Evolutionary conservation across 2,329 filamentous ascomycete species (phyloP).

Genomic region (Colletotrichum endophyticum): DNA sequence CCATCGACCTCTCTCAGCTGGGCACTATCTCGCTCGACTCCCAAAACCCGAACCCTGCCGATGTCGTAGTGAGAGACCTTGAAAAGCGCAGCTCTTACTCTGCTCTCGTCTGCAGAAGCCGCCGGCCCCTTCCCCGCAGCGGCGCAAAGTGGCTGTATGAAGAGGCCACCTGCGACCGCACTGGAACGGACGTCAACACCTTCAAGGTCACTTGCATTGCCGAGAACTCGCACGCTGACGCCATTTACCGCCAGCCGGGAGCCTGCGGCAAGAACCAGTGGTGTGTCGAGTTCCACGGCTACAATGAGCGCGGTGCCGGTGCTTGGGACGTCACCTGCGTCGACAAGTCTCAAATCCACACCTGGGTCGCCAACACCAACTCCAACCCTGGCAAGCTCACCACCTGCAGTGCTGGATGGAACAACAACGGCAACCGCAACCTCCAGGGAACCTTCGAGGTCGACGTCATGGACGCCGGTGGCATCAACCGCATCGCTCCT

Average conservation of each 20-base stretch:
- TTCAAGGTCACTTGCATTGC: not conserved
- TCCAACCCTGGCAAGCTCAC: not conserved
- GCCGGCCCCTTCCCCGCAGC: not conserved
- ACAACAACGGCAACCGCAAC: not conserved
- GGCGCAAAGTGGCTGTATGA: not conserved
- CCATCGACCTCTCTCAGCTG: not conserved
- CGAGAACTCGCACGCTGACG: not conserved
- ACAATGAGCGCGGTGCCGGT: not conserved
- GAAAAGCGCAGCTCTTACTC: not conserved
- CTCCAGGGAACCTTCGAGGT: not conserved
- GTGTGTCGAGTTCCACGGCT: conserved; percentile 2
- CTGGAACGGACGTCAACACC: not conserved
- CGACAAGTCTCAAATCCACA: not conserved
- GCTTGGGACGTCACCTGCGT: not conserved
- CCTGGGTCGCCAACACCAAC: not conserved
- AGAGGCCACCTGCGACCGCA: not conserved
- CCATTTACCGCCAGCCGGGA: not conserved
- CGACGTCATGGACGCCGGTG: not conserved
- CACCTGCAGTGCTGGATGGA: not conserved
- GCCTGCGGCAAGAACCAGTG: not conserved
- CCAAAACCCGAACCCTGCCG: not conserved
- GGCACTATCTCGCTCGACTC: not conserved
- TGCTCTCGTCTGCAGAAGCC: not conserved
- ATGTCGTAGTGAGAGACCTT: not conserved
- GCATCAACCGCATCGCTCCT: not conserved